A percentile compares a stretch with the other conserved stretches of the same genome.
phyloP scores from a whole-genome alignment of 768 basidiomycete genomes.

The Gautieria morchelliformis region DNA sequence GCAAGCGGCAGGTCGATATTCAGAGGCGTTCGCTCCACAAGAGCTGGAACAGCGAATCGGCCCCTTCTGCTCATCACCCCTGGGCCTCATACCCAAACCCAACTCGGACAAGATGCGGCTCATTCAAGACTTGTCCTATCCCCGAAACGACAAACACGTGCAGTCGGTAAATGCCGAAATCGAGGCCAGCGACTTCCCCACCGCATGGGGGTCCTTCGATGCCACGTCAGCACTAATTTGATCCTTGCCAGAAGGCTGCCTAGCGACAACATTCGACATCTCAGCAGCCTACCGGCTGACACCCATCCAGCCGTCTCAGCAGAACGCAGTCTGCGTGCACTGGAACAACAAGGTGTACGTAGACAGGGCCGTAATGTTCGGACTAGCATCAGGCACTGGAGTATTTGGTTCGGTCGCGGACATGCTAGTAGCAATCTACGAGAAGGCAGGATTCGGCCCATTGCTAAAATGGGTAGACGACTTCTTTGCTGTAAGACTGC shows the following conservation, averaged over 20 bases:
- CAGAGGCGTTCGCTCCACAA: too few species aligned
- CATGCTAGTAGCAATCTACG: too few species aligned
- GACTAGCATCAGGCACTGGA: slow-evolving; percentile 23
- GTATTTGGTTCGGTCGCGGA: slow-evolving; percentile 29
- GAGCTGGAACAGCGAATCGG: slow-evolving; percentile 25
- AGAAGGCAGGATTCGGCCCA: slow-evolving; percentile 12
- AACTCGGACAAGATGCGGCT: too few species aligned
- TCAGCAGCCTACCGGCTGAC: too few species aligned
- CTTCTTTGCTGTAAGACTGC: slow-evolving; percentile 21
- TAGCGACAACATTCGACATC: slow-evolving; percentile 31
- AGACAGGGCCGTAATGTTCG: too few species aligned
- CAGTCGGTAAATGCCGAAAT: slow-evolving; percentile 25
- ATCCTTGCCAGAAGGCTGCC: slow-evolving; percentile 21
- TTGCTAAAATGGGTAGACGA: slow-evolving; percentile 33
- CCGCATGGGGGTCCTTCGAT: slow-evolving; percentile 30
- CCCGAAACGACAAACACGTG: slow-evolving; percentile 17
- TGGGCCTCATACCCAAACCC: slow-evolving; percentile 30
- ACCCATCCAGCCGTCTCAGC: slow-evolving; percentile 23
- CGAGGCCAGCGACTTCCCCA: slow-evolving; percentile 21
- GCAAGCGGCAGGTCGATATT: too few species aligned
- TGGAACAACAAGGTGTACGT: too few species aligned
- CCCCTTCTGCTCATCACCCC: slow-evolving; percentile 30
- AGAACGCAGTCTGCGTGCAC: slow-evolving; percentile 20
- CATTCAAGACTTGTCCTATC: too few species aligned
- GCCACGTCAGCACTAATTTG: slow-evolving; percentile 17